Conservation (phyloP, 129 eudicot species). For the Tagetes patula region DNA sequence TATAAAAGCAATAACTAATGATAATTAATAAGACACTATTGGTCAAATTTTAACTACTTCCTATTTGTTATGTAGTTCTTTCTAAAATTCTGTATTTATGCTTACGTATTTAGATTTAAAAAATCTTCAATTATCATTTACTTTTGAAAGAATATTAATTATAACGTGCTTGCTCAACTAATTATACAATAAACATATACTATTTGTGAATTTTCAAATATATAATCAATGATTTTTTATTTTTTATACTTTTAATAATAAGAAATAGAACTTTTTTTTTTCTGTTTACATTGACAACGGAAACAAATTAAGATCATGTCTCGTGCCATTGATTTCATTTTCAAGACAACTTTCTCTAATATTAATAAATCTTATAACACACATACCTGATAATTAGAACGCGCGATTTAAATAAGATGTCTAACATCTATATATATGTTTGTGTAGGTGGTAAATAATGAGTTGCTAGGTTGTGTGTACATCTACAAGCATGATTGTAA, state of each 20-base stretch:
- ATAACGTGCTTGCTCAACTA: not conserved
- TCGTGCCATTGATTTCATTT: too few species aligned
- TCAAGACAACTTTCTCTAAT: too few species aligned
- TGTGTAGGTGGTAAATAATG: constrained; percentile 38
- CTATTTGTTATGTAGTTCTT: constrained; percentile 7
- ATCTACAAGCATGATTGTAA: constrained; percentile 10
- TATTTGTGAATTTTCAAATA: not conserved
- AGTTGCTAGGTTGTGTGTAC: constrained; percentile 16
- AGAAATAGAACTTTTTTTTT: too few species aligned
- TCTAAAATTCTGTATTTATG: not conserved
- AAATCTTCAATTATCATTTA: not conserved
- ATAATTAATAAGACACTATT: constrained; percentile 15
- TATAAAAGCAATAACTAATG: constrained; percentile 14
- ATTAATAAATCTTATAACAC: too few species aligned
- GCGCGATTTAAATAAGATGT: not conserved
- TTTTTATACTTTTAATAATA: too few species aligned
- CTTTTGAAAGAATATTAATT: not conserved
- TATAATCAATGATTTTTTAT: not conserved
- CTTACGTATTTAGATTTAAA: constrained; percentile 15
- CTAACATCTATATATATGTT: not conserved
- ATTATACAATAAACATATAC: not conserved
- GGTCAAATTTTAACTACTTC: constrained; percentile 32
- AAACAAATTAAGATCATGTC: too few species aligned
- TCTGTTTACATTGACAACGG: too few species aligned
- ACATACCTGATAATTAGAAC: too few species aligned